These are phyloP conservation scores for Friedmanniomyces endolithicus DNA, from an alignment of 495 filamentous ascomycete genomes.

Conservation along the genomic window DNA sequence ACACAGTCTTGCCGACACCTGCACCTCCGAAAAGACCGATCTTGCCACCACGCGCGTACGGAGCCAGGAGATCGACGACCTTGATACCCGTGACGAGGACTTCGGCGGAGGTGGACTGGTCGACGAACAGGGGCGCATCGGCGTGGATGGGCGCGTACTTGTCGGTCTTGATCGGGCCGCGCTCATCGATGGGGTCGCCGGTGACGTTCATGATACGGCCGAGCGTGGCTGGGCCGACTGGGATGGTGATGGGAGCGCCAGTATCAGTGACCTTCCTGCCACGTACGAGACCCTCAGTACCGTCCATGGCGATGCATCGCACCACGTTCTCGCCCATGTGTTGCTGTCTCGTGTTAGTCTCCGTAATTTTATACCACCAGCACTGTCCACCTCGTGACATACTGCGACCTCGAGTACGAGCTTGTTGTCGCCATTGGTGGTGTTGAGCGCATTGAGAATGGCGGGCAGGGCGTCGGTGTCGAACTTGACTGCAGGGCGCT, in stretches of 20 bases:
- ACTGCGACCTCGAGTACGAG: constrained; percentile 93
- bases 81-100: constrained; percentile 99
- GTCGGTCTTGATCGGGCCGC: constrained; percentile 87
- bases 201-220: constrained; percentile 99
- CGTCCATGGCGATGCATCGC: constrained; percentile 99
- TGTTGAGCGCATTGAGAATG: constrained; percentile 94
- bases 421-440: constrained; percentile 83
- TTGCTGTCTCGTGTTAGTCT: constrained; percentile 49
- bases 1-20: constrained; percentile 99
- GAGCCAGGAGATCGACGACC: constrained; percentile 95
- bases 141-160: constrained; percentile 86
- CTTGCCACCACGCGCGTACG: constrained; percentile 99
- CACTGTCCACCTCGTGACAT: constrained; percentile 33
- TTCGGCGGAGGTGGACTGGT: constrained; percentile 91
- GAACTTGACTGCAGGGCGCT: constrained; percentile 64
- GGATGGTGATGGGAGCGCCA: constrained; percentile 90
- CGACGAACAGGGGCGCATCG: constrained; percentile 77
- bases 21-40: constrained; percentile 99
- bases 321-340: constrained; percentile 99
- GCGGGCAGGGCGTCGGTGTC: constrained; percentile 84
- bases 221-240: constrained; percentile 86
- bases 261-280: constrained; percentile 75
- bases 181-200: constrained; percentile 99
- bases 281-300: constrained; percentile 98
- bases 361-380: neutral